Base-by-base conservation (phyloP, 441 rosid species). In the Croton laevigatus region DNA sequence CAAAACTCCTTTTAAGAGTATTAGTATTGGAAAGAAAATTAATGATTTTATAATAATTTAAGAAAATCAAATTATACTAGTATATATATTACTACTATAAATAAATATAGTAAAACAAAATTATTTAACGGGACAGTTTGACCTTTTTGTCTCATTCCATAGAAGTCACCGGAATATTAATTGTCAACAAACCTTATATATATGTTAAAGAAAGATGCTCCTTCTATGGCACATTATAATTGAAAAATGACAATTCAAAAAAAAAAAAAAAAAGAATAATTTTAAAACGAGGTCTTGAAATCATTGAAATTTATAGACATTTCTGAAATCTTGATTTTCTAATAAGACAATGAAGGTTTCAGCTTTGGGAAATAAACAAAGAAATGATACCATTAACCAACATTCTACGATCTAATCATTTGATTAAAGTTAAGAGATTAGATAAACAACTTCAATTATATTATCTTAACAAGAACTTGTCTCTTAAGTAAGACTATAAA, bases 331-430 rank as follows among this genome's bases (percentile, higher is more conserved):
- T 70, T 11, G 65, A 57, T 71, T 66, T 66, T 11, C 61, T 59
- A 74, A 65, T 57, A 66, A 69, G 80, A 80, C 76, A 73, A 80
- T 54, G n/a, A 60, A 8, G 59, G 49, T 44, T 22, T 69, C 44
- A 3, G 20, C 54, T 46, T 22, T 3, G 3, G 14, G 40, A 59
- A 48, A 55, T 20, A 49, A 45, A 62, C 23, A 19, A 76, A 48
- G 71, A 12, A 42, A 27, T 60, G 36, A 42, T 27, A 55, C 44
- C 52, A 23, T 8, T 22, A 16, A 71, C 59, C 60, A 66, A 51
- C 12, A 36, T 38, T 54, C 46, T 19, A 44, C 63, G 0, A 19
- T 51, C 45, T 62, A 69, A 59, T 66, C 65, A 70, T 62, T 69
- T 48, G 22, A 37, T 12, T 19, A 22, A 54, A 42, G 68, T 67